Base-by-base conservation (phyloP, 441 rosid species). In the Kokia cookei region DNA sequence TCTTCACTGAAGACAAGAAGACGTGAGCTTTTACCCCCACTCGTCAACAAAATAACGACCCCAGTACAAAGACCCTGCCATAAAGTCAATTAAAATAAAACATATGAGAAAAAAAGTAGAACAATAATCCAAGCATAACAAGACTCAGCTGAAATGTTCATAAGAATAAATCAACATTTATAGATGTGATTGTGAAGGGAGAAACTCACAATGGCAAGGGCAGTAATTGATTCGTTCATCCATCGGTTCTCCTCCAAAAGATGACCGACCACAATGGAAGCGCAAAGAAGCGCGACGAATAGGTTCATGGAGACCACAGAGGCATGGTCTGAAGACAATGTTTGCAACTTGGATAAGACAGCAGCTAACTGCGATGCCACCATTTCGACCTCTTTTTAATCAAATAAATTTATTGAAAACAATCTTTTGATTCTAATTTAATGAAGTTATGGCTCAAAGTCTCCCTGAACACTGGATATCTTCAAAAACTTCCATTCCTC, bases 151-250 rank as follows among this genome's bases (percentile, higher is more conserved):
- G 50, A 69, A 22, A 26, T 62, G 45, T 69, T 7, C 12, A 51
- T 54, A 57, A 74, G 54, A 64, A 40, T 17, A 48, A 60, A 7
- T 15, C 5, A 35, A 27, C 48, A 1, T 27, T 8, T 1, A 58
- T 12, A 65, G 1, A 55, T 37, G 42, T 27, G 53, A 35, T 35
- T 35, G 8, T 35, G 40, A 40, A 4, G 53, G 1, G 42, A 59
- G 29, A 54, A 75, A 78, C 90, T 87, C 73, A 96, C 99, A 71
- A 96, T 93, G 65, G 82, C 0, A 62, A 96, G 91, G 61, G 99
- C 97, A 19, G 97, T 92, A 74, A 93, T 96, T 19, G 98, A 93
- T 79, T 93, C 99, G 13, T 93, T 93, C 90, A 93, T 85, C 98
- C 99, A 96, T 27, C 97, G 88, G 71, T 81, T 89, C 89, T 96